phyloP scores from a whole-genome alignment of 1,284 basidiomycete species.

The Butyriboletus pseudospeciosus region DNA sequence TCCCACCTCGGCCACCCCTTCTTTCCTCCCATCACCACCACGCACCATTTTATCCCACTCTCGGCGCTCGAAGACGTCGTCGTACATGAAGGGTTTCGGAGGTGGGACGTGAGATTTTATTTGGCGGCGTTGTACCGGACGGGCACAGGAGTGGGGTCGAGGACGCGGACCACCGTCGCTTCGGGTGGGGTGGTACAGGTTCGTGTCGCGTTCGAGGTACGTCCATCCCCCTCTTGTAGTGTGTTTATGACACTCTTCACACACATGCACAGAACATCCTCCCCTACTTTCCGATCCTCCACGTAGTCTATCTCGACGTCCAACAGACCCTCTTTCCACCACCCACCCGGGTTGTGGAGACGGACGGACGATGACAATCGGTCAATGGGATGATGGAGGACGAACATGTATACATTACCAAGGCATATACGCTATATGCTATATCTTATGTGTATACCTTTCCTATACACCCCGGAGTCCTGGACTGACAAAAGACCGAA shows the following conservation, averaged over 20 bases:
- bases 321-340: too few relatives aligned
- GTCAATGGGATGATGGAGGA: too few relatives aligned
- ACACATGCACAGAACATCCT: constrained; percentile 50
- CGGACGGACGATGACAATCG: too few relatives aligned
- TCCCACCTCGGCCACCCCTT: constrained; percentile 54
- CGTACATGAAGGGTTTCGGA: constrained; percentile 41
- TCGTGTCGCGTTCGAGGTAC: constrained; percentile 52
- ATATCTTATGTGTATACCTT: too few relatives aligned
- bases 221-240: constrained; percentile 4
- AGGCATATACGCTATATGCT: too few relatives aligned
- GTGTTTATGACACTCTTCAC: too few relatives aligned
- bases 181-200: constrained; percentile 30
- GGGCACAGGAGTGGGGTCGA: background rate
- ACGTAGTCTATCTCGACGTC: too few relatives aligned
- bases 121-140: constrained; percentile 46
- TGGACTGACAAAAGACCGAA: too few relatives aligned
- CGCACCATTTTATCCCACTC: constrained; percentile 51
- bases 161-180: too few relatives aligned
- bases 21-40: constrained; percentile 25
- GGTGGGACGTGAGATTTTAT: constrained; percentile 71
- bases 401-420: too few relatives aligned
- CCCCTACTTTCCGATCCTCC: constrained; percentile 36
- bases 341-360: too few relatives aligned
- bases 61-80: constrained; percentile 50
- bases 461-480: too few relatives aligned